Evolutionary conservation across 2,329 filamentous ascomycete species (phyloP).

Genomic region (Calonectria leucothoes): DNA sequence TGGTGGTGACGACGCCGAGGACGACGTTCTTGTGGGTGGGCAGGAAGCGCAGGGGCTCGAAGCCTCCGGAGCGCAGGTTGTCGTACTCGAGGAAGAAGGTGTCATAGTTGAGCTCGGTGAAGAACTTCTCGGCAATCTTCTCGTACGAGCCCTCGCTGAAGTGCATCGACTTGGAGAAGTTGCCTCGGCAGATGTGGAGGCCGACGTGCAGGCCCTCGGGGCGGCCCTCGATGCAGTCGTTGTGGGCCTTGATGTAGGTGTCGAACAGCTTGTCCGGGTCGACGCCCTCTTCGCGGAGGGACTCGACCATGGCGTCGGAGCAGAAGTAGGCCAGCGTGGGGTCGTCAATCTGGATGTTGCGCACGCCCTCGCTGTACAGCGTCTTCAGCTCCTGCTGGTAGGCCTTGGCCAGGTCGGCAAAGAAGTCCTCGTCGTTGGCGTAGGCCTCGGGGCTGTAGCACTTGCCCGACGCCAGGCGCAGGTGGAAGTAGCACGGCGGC

Average conservation of each 20-base stretch:
- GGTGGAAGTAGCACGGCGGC: slow-evolving; percentile 76
- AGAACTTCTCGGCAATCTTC: slow-evolving; percentile 70
- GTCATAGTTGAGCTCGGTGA: slow-evolving; percentile 68
- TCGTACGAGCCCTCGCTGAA: slow-evolving; percentile 75
- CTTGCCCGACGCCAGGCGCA: slow-evolving; percentile 60
- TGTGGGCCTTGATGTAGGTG: slow-evolving; percentile 79
- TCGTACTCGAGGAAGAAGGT: slow-evolving; percentile 74
- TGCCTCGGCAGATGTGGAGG: slow-evolving; percentile 71
- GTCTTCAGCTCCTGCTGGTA: slow-evolving; percentile 66
- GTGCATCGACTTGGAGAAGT: slow-evolving; percentile 72
- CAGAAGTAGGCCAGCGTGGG: slow-evolving; percentile 76
- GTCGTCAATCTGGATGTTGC: slow-evolving; percentile 71
- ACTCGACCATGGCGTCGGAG: slow-evolving; percentile 73
- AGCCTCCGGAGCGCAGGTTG: slow-evolving; percentile 68
- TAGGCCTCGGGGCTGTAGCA: slow-evolving; percentile 66
- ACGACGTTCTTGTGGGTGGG: slow-evolving; percentile 71
- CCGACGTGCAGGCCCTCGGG: slow-evolving; percentile 77
- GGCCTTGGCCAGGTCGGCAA: slow-evolving; percentile 66
- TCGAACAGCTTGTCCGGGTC: slow-evolving; percentile 74
- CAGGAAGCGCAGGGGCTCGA: slow-evolving; percentile 71
- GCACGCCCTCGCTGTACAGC: slow-evolving; percentile 65
- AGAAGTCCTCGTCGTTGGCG: slow-evolving; percentile 65
- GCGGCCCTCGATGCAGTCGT: slow-evolving; percentile 72
- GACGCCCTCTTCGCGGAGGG: slow-evolving; percentile 67
- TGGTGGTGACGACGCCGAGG: slow-evolving; percentile 70